These are phyloP conservation scores for Teunomyces kruisii DNA, from an alignment of 805 yeast species.

Conservation along the genomic window DNA sequence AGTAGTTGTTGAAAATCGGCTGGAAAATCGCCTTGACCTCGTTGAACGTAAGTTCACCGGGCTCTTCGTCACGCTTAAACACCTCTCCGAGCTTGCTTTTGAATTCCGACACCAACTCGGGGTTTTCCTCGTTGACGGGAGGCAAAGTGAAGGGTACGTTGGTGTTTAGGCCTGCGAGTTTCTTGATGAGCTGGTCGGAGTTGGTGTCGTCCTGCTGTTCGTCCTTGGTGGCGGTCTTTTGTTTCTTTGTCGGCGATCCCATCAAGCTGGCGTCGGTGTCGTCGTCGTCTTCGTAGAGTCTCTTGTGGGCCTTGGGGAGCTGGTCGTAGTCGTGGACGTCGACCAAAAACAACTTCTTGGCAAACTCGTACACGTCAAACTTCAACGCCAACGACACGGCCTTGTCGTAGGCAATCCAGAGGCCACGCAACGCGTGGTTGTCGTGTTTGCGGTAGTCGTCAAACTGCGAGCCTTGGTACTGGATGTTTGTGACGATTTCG, in stretches of 20 bases:
- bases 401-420: slow-evolving; percentile 46
- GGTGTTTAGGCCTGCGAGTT: slow-evolving; percentile 27
- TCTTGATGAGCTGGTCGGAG: slow-evolving; percentile 1
- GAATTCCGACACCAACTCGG: slow-evolving; percentile 30
- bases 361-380: slow-evolving; percentile 39
- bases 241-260: slow-evolving; percentile 41
- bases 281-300: slow-evolving; percentile 13
- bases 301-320: slow-evolving; percentile 27
- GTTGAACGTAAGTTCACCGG: slow-evolving; percentile 13
- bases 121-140: slow-evolving; percentile 40
- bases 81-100: slow-evolving; percentile 34
- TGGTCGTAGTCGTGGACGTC: slow-evolving; percentile 45
- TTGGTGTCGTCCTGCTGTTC: not conserved
- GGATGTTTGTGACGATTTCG: slow-evolving; percentile 33
- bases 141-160: slow-evolving; percentile 49
- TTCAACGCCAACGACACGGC: slow-evolving; percentile 39
- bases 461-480: slow-evolving; percentile 24
- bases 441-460: slow-evolving; percentile 30
- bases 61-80: slow-evolving; percentile 33
- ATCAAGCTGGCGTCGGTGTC: slow-evolving; percentile 12
- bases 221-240: slow-evolving; percentile 16
- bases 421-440: slow-evolving; percentile 28
- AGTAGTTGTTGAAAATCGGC: slow-evolving; percentile 18
- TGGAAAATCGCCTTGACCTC: slow-evolving; percentile 27
- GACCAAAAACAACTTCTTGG: slow-evolving; percentile 37